Conservation (phyloP, 306 rosid species). For the Lotus japonicus region DNA sequence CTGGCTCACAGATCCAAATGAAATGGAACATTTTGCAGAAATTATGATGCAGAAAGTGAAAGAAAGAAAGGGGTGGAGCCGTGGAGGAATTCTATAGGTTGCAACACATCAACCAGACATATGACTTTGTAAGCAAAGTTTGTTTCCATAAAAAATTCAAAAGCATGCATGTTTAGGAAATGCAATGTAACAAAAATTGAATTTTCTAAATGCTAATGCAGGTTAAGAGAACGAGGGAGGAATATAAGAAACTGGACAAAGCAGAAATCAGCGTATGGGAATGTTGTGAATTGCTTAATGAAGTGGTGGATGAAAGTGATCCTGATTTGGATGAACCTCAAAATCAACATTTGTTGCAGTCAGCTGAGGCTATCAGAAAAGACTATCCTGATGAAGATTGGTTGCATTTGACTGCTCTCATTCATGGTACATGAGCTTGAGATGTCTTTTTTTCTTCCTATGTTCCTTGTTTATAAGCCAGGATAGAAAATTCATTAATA, state of each 20-base stretch:
- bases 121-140: conserved; percentile 32
- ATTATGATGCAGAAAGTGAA: conserved; percentile 27
- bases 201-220: conserved; percentile 2
- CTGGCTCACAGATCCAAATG: background rate
- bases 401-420: conserved; percentile 41
- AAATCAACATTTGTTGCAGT: conserved; percentile 25
- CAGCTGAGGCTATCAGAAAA: conserved; percentile 30
- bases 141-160: background rate
- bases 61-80: conserved; percentile 33
- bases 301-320: conserved; percentile 34
- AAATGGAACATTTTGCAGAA: conserved; percentile 3
- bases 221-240: conserved; percentile 35
- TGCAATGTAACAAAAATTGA: background rate
- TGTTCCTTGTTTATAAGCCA: background rate
- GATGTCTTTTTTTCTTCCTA: background rate
- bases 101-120: conserved; percentile 38
- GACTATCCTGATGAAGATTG: conserved; percentile 35
- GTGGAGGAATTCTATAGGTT: conserved; percentile 29
- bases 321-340: conserved; percentile 39
- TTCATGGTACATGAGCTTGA: conserved; percentile 25
- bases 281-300: conserved; percentile 38
- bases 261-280: conserved; percentile 43
- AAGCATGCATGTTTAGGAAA: background rate
- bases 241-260: conserved; percentile 34
- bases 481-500: background rate